phyloP scores from a whole-genome alignment of 345 rosid species.

The Boechera stricta region DNA sequence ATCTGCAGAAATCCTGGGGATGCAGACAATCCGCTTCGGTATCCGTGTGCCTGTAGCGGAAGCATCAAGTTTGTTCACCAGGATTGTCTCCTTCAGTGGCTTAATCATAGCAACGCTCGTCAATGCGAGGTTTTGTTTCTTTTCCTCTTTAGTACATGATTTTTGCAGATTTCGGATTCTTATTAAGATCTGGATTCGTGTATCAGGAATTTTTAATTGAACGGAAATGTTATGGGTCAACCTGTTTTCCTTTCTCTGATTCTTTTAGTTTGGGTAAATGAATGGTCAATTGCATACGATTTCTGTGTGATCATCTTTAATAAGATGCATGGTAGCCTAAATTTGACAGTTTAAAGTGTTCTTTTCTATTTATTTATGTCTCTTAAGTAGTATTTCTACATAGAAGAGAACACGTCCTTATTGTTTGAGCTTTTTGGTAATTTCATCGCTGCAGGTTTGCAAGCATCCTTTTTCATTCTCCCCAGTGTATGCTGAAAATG shows the following conservation, averaged over 20 bases:
- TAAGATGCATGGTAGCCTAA: conserved; percentile 3
- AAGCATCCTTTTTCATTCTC: conserved; percentile 97
- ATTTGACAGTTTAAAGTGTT: neutral
- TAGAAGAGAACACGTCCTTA: neutral
- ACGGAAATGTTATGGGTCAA: neutral
- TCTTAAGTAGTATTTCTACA: neutral
- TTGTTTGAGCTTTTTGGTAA: conserved; percentile 5
- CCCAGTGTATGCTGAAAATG: conserved; percentile 95
- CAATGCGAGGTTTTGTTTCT: conserved; percentile 86
- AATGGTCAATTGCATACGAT: neutral
- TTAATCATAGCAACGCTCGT: conserved; percentile 97
- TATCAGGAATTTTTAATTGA: neutral
- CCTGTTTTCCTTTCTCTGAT: neutral
- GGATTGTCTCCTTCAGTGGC: conserved; percentile 99
- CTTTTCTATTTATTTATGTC: neutral
- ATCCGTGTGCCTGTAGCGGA: conserved; percentile 99
- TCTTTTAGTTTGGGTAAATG: neutral
- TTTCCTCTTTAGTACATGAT: neutral
- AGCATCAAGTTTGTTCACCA: conserved; percentile 98
- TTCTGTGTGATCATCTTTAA: conserved; percentile 5
- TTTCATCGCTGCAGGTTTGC: conserved; percentile 69
- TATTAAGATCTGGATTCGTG: conserved; percentile 12
- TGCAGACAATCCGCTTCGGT: conserved; percentile 82
- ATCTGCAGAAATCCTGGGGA: conserved; percentile 99
- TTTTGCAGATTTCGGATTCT: conserved; percentile 7